Conservation (phyloP, 164 flowering plant genomes). For the Nymphaea colorata region DNA sequence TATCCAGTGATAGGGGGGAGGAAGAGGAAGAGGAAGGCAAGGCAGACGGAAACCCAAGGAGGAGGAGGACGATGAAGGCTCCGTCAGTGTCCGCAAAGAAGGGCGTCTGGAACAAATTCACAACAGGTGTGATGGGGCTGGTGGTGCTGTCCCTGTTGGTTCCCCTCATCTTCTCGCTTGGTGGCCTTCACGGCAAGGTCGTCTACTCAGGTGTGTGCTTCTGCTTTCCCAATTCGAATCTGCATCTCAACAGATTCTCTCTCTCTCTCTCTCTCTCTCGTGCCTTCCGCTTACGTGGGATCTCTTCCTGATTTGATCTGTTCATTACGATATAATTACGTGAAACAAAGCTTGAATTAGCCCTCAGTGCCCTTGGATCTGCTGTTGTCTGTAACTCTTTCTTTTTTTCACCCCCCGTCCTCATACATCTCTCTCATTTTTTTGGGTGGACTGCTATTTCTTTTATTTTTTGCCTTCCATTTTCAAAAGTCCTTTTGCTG, state of each 20-base stretch:
- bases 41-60: constrained; percentile 5
- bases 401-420: no score
- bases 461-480: no score
- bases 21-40: constrained; percentile 6
- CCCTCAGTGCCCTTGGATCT: no score
- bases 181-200: constrained; percentile 35
- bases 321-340: not conserved
- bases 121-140: constrained; percentile 54
- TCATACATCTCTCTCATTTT: no score
- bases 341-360: not conserved
- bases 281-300: not conserved
- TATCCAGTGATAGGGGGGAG: not conserved
- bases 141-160: constrained; percentile 87
- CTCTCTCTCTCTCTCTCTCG: not conserved
- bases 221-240: not conserved
- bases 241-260: not conserved
- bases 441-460: no score
- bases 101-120: constrained; percentile 68
- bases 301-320: not conserved
- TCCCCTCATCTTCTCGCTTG: constrained; percentile 75
- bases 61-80: constrained; percentile 29
- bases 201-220: not conserved
- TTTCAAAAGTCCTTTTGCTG: no score
- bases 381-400: no score
- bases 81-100: constrained; percentile 31